Evolutionary conservation across 306 rosid genomes (phyloP), one percentile per base, ranked within the genome.

Genomic region (Clitoria ternatea): DNA sequence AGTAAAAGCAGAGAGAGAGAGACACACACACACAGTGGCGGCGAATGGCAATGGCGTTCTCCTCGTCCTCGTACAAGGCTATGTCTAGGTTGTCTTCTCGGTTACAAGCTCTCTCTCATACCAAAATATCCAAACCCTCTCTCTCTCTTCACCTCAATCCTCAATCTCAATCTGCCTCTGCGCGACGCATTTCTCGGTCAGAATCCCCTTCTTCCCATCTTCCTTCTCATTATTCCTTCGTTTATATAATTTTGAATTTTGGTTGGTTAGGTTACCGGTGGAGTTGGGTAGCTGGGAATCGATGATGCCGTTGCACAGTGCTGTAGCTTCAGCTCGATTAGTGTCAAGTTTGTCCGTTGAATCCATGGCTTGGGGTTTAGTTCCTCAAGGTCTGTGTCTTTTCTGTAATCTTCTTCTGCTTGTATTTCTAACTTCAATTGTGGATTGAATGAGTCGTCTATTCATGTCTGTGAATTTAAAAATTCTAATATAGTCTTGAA

Each of bases 321-420:
- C 88, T 0, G 87, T 89, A 9, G 95, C 98, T 67, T 83, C 96
- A 1, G 85, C 96, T 13, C 79, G 98, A 67, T 85, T 92, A 61
- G 86, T 88, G 4, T 90, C 96, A 20, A 88, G 92, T 77, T 75
- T 92, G 83, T 72, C 89, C 8, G 53, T 79, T 39, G 87, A 88
- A 18, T 83, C 98, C 53, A 54, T 45, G 7, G 69, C 76, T 23
- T 92, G 98, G 98, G 87, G 89, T 12, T 81, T 92, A 70, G 98
- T 92, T 76, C 98, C 98, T 76, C 96, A 92, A 86, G 98, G 98
- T 92, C 9, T 23, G 76, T 49, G 35, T 24, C 13, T 50, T 33
- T 12, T 64, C 22, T 2, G 3, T 23, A 33, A 15, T 27, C 26
- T 13, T 14, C 8, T 70, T 75, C 26, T 9, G 2, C 17, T 33